These are phyloP conservation scores for Picochlorum sp. DNA, from an alignment of 139 green algal species.

Conservation along the genomic window DNA sequence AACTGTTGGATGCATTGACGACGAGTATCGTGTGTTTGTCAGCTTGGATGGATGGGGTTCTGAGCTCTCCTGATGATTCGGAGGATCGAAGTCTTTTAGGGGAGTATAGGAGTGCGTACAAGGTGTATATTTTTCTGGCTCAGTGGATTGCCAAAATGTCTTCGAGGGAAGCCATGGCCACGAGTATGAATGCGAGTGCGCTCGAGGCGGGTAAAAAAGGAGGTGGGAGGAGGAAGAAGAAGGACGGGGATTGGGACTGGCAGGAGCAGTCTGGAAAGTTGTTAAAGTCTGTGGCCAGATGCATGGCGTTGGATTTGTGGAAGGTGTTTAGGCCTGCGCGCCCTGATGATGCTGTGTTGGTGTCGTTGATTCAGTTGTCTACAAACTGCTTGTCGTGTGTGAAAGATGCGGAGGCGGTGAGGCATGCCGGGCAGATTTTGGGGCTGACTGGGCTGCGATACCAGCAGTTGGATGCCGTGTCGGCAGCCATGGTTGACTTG, in stretches of 20 bases:
- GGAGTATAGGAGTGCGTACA: constrained; percentile 47
- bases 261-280: constrained; percentile 29
- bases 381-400: constrained; percentile 25
- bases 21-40: constrained; percentile 54
- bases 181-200: background rate
- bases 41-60: constrained; percentile 30
- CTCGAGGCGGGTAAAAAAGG: background rate
- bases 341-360: constrained; percentile 45
- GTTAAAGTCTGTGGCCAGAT: constrained; percentile 30
- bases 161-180: constrained; percentile 23
- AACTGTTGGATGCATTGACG: constrained; percentile 43
- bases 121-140: constrained; percentile 64
- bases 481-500: constrained; percentile 43
- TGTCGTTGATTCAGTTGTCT: constrained; percentile 28
- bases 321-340: constrained; percentile 42
- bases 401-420: constrained; percentile 18
- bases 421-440: constrained; percentile 30
- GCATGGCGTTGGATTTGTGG: constrained; percentile 47
- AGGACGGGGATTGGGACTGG: constrained; percentile 51
- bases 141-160: constrained; percentile 33
- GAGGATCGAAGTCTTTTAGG: constrained; percentile 9
- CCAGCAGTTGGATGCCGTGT: constrained; percentile 47
- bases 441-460: constrained; percentile 44
- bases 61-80: constrained; percentile 13
- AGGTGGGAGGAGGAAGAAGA: constrained; percentile 29